Evolutionary conservation across 768 basidiomycete genomes (phyloP), one percentile per base, ranked within the genome.

Genomic region (Lentinula boryana): DNA sequence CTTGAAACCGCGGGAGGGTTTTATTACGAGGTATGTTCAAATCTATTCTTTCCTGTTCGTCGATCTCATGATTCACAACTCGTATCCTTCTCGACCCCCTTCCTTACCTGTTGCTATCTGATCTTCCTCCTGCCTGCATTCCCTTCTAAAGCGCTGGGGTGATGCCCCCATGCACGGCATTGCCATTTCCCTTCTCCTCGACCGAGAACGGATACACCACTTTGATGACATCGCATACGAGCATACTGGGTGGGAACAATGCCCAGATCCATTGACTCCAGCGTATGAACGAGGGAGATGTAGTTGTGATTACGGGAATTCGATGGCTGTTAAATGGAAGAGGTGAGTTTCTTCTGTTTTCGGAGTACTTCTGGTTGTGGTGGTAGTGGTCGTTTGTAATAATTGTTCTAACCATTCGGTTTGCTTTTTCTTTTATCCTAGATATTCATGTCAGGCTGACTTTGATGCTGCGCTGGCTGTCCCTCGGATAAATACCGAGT

Each of bases 151-250:
- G 61, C 68, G 68, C 48, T 69, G 68, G 68, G 68, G 68, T 35
- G 82, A 82, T 63, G 83, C 82, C 0, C 82, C 82, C n/a, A 80
- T 84, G 5, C 83, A 84, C 65, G 79, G 78, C 13, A 81, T 84
- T 59, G 83, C 78, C 23, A 82, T 79, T 3, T 76, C 80, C 0
- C 68, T 84, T 13, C 81, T 84, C 31, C 23, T 82, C 13, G 74
- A 75, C 27, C 82, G 80, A 64, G 75, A 80, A 10, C 78, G 83
- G 65, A 72, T 87, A 36, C 84, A 88, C 66, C 88, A 83, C 66
- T 89, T 89, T 71, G 23, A 51, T 21, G 85, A 89, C 67, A 85
- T 89, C 31, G 87, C 88, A 5, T 89, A 88, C 69, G 72, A 78
- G 46, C 87, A 89, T 61, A 73, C 80, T 41, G 85, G 85, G 5